phyloP scores from a whole-genome alignment of 805 yeast species.

The Saccharomyces kudriavzevii region DNA sequence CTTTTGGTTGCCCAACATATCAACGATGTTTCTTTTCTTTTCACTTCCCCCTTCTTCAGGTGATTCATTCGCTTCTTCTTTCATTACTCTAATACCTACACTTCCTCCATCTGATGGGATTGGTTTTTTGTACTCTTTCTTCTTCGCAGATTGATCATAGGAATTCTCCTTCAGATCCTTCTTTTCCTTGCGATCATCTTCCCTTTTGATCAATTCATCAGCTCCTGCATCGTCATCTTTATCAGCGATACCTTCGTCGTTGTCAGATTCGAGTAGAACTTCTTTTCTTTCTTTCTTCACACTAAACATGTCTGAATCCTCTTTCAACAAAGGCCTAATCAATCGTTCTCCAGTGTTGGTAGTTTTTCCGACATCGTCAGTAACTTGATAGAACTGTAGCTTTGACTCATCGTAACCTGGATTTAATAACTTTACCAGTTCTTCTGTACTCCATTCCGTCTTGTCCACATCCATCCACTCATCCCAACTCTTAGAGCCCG shows the following conservation, averaged over 20 bases:
- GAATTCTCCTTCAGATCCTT: conserved; percentile 2
- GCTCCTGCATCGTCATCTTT: not conserved
- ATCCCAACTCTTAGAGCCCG: conserved; percentile 49
- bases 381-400: conserved; percentile 50
- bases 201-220: not conserved
- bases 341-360: conserved; percentile 36
- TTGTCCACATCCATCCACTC: conserved; percentile 48
- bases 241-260: conserved; percentile 1
- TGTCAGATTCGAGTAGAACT: not conserved
- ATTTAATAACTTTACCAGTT: conserved; percentile 36
- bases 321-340: conserved; percentile 23
- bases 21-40: conserved; percentile 1
- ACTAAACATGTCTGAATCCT: conserved; percentile 5
- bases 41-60: not conserved
- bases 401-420: conserved; percentile 28
- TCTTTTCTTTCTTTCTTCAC: not conserved
- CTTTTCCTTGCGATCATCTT: conserved; percentile 4
- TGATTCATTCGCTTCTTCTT: not conserved
- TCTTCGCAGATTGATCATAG: not conserved
- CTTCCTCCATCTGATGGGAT: not conserved
- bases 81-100: not conserved
- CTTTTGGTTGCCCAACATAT: conserved; percentile 2
- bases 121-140: not conserved
- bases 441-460: conserved; percentile 33
- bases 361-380: conserved; percentile 56